phyloP scores from a whole-genome alignment of 257 asterid species.

The Mentha longifolia region DNA sequence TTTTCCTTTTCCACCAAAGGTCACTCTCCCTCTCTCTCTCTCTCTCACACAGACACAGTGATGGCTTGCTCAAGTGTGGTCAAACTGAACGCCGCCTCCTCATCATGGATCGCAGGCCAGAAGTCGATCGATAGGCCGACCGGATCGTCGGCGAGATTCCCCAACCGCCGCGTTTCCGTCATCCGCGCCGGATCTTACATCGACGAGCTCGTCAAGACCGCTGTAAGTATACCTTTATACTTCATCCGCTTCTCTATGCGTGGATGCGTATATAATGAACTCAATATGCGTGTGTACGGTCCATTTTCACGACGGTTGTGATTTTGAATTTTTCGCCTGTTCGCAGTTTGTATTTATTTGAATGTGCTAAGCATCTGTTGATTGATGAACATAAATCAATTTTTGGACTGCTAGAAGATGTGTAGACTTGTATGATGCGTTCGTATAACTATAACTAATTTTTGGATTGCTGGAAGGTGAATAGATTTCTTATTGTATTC shows the following conservation, averaged over 20 bases:
- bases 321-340: neutral
- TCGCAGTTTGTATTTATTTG: neutral
- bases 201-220: constrained; percentile 90
- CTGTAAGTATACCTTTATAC: constrained; percentile 49
- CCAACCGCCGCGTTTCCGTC: constrained; percentile 61
- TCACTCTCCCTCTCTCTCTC: neutral
- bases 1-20: neutral
- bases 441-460: no score
- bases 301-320: neutral
- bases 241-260: neutral
- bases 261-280: neutral
- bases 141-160: constrained; percentile 53
- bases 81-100: constrained; percentile 68
- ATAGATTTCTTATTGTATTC: no score
- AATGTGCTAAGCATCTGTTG: neutral
- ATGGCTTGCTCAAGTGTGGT: constrained; percentile 77
- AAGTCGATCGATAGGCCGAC: constrained; percentile 48
- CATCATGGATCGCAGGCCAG: constrained; percentile 77
- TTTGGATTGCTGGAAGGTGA: no score
- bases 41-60: no score
- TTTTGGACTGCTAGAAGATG: constrained; percentile 4
- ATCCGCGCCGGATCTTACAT: constrained; percentile 88
- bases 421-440: neutral
- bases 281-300: neutral
- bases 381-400: neutral